Percentiles rank a stretch among this genome's conserved stretches.
phyloP scores from a whole-genome alignment of 78 protist species.

The Diacronema lutheri region DNA sequence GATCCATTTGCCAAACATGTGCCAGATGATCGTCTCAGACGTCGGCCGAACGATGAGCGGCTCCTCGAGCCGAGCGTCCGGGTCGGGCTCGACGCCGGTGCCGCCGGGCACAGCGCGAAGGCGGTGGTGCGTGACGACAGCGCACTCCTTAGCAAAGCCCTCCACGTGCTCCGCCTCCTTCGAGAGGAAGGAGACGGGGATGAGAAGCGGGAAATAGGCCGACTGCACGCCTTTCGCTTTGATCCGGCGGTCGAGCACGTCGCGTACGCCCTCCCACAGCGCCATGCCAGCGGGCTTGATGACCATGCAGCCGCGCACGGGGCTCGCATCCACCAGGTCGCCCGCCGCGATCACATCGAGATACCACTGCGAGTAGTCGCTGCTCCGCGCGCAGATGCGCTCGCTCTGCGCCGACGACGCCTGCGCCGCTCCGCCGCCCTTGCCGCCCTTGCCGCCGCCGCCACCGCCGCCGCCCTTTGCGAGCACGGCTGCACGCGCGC shows the following conservation, averaged over 20 bases:
- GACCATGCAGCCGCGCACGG: constrained; percentile 63
- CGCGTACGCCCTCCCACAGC: constrained; percentile 32
- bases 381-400: background rate
- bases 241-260: constrained; percentile 43
- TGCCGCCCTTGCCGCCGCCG: too few species aligned
- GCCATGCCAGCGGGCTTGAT: constrained; percentile 51
- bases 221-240: constrained; percentile 29
- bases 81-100: constrained; percentile 35
- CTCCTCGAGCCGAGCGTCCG: constrained; percentile 48
- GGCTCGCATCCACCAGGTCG: constrained; percentile 54
- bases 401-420: background rate
- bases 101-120: background rate
- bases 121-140: constrained; percentile 44
- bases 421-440: too few species aligned
- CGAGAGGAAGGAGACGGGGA: constrained; percentile 50
- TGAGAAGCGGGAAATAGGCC: constrained; percentile 58
- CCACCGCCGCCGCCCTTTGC: too few species aligned
- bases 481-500: too few species aligned
- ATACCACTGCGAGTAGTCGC: constrained; percentile 7
- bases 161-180: constrained; percentile 69
- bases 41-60: constrained; percentile 64
- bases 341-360: constrained; percentile 20
- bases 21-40: constrained; percentile 67
- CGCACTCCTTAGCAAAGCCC: constrained; percentile 41
- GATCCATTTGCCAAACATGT: constrained; percentile 68